Percentiles rank a stretch among this genome's conserved stretches.
phyloP scores from a whole-genome alignment of 805 yeast species.

The Brettanomyces anomalus region DNA sequence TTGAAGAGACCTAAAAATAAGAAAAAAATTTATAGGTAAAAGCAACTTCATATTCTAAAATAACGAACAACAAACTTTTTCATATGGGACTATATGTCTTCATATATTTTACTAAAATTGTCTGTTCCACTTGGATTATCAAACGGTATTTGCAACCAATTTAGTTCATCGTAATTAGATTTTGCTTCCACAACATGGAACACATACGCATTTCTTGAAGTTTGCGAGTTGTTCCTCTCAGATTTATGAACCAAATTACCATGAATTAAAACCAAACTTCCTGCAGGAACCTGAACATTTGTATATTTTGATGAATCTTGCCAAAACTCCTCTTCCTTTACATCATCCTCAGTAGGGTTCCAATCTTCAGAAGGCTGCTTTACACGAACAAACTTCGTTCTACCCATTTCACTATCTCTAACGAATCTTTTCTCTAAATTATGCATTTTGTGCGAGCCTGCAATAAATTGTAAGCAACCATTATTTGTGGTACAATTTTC shows the following conservation, averaged over 20 bases:
- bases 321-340: conserved; percentile 14
- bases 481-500: conserved; percentile 61
- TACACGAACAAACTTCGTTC: conserved; percentile 44
- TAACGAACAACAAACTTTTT: no score
- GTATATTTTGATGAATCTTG: conserved; percentile 35
- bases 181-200: conserved; percentile 72
- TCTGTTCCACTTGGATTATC: conserved; percentile 42
- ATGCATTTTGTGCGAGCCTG: conserved; percentile 57
- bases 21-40: no score
- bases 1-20: no score
- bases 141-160: conserved; percentile 76
- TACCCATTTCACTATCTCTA: conserved; percentile 39
- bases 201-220: conserved; percentile 67
- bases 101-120: conserved; percentile 40
- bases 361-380: conserved; percentile 12
- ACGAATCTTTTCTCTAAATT: conserved; percentile 58
- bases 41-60: no score
- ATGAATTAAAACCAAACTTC: conserved; percentile 62
- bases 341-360: conserved; percentile 16
- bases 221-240: conserved; percentile 43
- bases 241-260: conserved; percentile 67
- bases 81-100: no score
- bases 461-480: conserved; percentile 62
- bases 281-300: conserved; percentile 57
- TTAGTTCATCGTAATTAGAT: conserved; percentile 48